These are phyloP conservation scores for Penicillium nordicum DNA, from an alignment of 2,329 filamentous ascomycete species.

Conservation along the genomic window DNA sequence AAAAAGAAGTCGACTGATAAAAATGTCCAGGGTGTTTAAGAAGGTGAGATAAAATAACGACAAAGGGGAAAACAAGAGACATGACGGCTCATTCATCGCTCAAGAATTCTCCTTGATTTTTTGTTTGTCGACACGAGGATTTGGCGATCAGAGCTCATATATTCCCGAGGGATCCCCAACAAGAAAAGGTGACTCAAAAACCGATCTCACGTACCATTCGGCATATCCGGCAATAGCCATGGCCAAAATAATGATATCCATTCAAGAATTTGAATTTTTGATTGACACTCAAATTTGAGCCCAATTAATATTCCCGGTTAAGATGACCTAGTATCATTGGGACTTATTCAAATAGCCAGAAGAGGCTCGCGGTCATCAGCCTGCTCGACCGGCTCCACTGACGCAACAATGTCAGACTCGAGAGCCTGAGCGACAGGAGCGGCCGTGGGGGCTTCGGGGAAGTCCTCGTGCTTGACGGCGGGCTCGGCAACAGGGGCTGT, in stretches of 20 bases:
- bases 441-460: slow-evolving; percentile 47
- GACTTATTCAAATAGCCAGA: slow-evolving; percentile 25
- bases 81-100: slow-evolving; percentile 17
- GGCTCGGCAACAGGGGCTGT: slow-evolving; percentile 39
- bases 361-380: slow-evolving; percentile 35
- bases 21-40: slow-evolving; percentile 2
- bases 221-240: slow-evolving; percentile 11
- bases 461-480: slow-evolving; percentile 47
- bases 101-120: slow-evolving; percentile 11
- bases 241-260: slow-evolving; percentile 4
- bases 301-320: neutral
- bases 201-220: slow-evolving; percentile 8
- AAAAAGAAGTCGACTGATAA: slow-evolving; percentile 13
- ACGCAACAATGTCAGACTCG: slow-evolving; percentile 13
- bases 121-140: slow-evolving; percentile 11
- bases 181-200: slow-evolving; percentile 1
- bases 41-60: slow-evolving; percentile 2
- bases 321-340: neutral
- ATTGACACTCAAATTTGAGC: neutral
- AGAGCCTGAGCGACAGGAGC: slow-evolving; percentile 33
- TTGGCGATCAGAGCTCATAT: slow-evolving; percentile 4
- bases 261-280: neutral
- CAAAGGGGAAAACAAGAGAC: slow-evolving; percentile 7
- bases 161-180: slow-evolving; percentile 6
- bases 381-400: slow-evolving; percentile 30